phyloP scores from a whole-genome alignment of 805 yeast genomes.

The Alloascoidea africana region DNA sequence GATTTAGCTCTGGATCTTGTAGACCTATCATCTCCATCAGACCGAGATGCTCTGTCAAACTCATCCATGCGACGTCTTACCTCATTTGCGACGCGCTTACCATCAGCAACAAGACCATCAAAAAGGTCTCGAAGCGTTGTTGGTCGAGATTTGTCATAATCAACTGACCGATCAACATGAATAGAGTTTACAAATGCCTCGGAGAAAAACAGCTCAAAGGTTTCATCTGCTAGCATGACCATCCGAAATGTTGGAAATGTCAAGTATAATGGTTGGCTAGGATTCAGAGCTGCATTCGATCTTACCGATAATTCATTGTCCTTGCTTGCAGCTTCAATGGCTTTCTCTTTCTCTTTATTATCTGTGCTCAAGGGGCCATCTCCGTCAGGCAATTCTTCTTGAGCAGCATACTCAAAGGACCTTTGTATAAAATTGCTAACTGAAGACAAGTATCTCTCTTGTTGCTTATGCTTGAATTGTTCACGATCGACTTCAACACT shows the following conservation, averaged over 20 bases:
- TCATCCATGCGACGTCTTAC: constrained; percentile 76
- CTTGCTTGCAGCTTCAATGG: constrained; percentile 14
- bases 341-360: no score
- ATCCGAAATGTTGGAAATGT: constrained; percentile 83
- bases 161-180: no score
- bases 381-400: no score
- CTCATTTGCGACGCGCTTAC: constrained; percentile 78
- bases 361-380: no score
- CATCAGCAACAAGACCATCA: constrained; percentile 85
- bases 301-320: no score
- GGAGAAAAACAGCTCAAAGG: constrained; percentile 75
- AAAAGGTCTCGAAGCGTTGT: constrained; percentile 61
- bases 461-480: no score
- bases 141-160: no score
- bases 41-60: no score
- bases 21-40: constrained; percentile 10
- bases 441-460: constrained; percentile 76
- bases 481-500: no score
- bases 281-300: constrained; percentile 75
- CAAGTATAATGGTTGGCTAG: constrained; percentile 57
- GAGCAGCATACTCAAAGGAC: constrained; percentile 81
- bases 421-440: constrained; percentile 78
- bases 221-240: constrained; percentile 90
- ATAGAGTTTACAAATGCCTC: constrained; percentile 50
- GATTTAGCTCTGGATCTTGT: constrained; percentile 9